These are phyloP conservation scores for Blastomyces percursus DNA, from an alignment of 2,329 filamentous ascomycete genomes.

Conservation along the genomic window DNA sequence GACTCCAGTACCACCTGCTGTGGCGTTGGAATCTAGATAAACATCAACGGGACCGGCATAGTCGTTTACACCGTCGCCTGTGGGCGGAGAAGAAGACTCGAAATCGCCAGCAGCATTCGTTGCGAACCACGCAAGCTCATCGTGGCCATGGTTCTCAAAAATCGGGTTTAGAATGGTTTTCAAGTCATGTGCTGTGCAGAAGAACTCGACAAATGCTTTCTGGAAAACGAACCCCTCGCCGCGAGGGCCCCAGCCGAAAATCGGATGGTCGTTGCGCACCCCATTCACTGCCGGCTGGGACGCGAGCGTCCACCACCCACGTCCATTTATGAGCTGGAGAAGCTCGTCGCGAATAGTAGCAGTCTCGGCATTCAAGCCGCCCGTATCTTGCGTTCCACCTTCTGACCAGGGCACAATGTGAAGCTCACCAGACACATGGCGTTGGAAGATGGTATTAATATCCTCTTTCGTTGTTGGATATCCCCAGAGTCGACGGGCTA, in stretches of 20 bases:
- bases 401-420: constrained; percentile 88
- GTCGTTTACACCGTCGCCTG: constrained; percentile 18
- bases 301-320: constrained; percentile 92
- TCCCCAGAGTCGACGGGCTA: constrained; percentile 78
- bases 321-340: constrained; percentile 59
- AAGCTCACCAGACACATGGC: constrained; percentile 69
- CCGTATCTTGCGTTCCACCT: constrained; percentile 41
- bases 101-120: constrained; percentile 70
- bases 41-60: constrained; percentile 8
- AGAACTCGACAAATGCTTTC: constrained; percentile 96
- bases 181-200: constrained; percentile 68
- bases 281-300: constrained; percentile 92
- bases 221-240: constrained; percentile 89
- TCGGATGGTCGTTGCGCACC: constrained; percentile 58
- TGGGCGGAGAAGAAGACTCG: constrained; percentile 44
- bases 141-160: constrained; percentile 49
- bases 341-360: constrained; percentile 67
- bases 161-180: constrained; percentile 47
- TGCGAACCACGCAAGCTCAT: constrained; percentile 77
- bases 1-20: constrained; percentile 45
- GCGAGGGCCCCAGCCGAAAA: constrained; percentile 87
- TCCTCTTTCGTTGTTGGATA: constrained; percentile 59
- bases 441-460: constrained; percentile 68
- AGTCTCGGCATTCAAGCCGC: constrained; percentile 57
- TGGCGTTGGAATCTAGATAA: constrained; percentile 40